Base-by-base conservation (phyloP, 176 grass and related monocot species). In the Miscanthus lutarioriparius region DNA sequence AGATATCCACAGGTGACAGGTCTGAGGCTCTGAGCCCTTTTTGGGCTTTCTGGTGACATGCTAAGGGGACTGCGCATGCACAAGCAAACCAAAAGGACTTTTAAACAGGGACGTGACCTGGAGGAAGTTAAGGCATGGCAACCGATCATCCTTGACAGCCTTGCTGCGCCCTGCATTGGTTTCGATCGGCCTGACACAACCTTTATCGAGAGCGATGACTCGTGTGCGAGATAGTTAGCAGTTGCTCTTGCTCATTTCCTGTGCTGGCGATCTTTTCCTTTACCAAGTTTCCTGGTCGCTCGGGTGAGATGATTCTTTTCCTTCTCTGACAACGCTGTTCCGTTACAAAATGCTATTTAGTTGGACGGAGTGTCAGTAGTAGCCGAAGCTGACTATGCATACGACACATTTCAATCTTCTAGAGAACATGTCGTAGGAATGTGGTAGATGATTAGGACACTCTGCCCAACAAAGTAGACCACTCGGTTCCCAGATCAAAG, bases 261-360 rank as follows among this genome's bases (percentile, higher is more conserved):
- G 36, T 62, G 39, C 80, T 35, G 67, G 80, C 27, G 25, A 64
- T 79, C 51, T 48, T 71, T 59, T 79, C 27, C 53, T 80, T 17
- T 40, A 67, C 45, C 28, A 80, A 86, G 70, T n/a, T 67, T 91
- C 86, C 66, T 89, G 64, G 26, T 44, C 47, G 69, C 70, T 88
- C 64, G 40, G 65, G 1, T 62, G 23, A 73, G 54, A 47, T 61
- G 38, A 7, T 20, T 53, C 49, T 8, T 16, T 20, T 53, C 17
- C 16, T 3, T 53, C 49, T 30, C 28, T 30, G 28, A 20, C 49
- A 53, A 20, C 1, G 6, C 49, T 20, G 17, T 53, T 53, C 49
- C 49, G 49, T 53, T 53, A 0, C 41, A 11, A 11, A 47, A 47
- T 47, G 44, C 3, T 47, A 47, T 13, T 47, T 47, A 11, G 13